These are phyloP conservation scores for Rhynchospora tenuis DNA, from an alignment of 176 grass and related monocot genomes.

Conservation along the genomic window DNA sequence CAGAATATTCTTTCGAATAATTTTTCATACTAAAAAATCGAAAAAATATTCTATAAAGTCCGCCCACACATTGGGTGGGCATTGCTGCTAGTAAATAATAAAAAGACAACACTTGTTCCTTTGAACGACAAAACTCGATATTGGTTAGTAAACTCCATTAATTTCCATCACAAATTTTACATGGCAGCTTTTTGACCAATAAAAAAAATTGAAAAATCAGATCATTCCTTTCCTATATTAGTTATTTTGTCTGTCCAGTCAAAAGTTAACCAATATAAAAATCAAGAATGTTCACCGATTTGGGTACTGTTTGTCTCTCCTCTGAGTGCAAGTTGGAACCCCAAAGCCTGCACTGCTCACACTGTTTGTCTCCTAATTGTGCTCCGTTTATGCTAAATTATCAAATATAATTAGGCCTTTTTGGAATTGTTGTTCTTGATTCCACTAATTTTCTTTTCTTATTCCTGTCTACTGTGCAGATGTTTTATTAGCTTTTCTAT, in stretches of 20 bases:
- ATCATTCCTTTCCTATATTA: not conserved
- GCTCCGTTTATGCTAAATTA: not conserved
- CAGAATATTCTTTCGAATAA: too few relatives aligned
- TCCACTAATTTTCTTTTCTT: slow-evolving; percentile 25
- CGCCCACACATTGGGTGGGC: too few relatives aligned
- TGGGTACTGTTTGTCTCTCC: slow-evolving; percentile 12
- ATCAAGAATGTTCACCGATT: not conserved
- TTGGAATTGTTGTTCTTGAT: not conserved
- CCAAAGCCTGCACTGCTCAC: not conserved
- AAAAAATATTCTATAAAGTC: too few relatives aligned
- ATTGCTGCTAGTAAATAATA: too few relatives aligned
- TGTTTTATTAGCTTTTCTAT: not conserved
- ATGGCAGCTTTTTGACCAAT: not conserved
- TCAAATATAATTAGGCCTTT: not conserved
- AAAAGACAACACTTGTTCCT: too few relatives aligned
- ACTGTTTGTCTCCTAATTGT: slow-evolving; percentile 21
- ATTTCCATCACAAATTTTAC: not conserved
- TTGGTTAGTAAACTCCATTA: not conserved
- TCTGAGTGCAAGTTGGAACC: not conserved
- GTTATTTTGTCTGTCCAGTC: not conserved
- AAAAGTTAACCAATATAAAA: slow-evolving; percentile 10
- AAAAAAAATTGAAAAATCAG: not conserved
- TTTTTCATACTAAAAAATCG: too few relatives aligned
- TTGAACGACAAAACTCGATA: too few relatives aligned
- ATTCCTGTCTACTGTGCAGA: not conserved